A percentile compares a stretch with the other conserved stretches of the same genome.
phyloP scores from a whole-genome alignment of 768 basidiomycete genomes.

The Erythrobasidium yunnanense region DNA sequence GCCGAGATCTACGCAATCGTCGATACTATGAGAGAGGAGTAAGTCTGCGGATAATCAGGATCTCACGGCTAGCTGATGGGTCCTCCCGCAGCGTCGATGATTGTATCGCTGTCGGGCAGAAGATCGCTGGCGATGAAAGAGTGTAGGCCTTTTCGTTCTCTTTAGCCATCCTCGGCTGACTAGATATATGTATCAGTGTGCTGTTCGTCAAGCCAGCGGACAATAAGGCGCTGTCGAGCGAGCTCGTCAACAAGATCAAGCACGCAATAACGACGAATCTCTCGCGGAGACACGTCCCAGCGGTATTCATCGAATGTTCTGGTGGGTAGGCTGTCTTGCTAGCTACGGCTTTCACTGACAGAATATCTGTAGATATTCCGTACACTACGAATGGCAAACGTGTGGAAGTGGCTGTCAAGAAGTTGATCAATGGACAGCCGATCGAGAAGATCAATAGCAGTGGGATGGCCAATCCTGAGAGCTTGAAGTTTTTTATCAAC shows the following conservation, averaged over 20 bases:
- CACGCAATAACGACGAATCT: constrained; percentile 28
- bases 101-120: constrained; percentile 36
- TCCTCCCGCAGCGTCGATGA: constrained; percentile 29
- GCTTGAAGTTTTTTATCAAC: constrained; percentile 31
- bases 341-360: background rate
- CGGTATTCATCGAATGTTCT: constrained; percentile 30
- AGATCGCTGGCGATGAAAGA: constrained; percentile 36
- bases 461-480: constrained; percentile 23
- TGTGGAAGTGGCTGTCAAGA: constrained; percentile 32
- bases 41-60: background rate
- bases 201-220: constrained; percentile 36
- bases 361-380: constrained; percentile 16
- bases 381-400: constrained; percentile 36
- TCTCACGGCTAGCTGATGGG: background rate
- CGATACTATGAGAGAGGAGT: constrained; percentile 33
- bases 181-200: background rate
- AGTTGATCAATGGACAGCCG: constrained; percentile 34
- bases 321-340: background rate
- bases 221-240: background rate
- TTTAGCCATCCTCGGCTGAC: background rate
- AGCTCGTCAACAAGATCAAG: constrained; percentile 28
- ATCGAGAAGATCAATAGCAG: constrained; percentile 28
- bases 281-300: constrained; percentile 34
- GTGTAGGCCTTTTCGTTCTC: constrained; percentile 28
- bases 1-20: constrained; percentile 31